Base-by-base conservation (phyloP, 2,329 filamentous ascomycete genomes). In the Arthrobotrys pseudoclavata region DNA sequence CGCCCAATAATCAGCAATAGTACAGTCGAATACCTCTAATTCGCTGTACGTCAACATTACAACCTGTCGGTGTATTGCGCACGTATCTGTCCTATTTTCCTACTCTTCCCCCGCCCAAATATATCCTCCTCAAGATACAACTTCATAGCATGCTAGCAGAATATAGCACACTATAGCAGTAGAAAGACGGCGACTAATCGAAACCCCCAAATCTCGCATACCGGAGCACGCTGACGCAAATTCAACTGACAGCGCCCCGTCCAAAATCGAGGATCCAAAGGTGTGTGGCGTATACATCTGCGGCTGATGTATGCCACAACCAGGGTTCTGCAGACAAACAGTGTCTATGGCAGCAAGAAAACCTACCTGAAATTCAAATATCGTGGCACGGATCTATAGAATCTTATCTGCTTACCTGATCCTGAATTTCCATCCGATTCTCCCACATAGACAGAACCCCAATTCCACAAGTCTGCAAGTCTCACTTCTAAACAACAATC, bases 401-500 rank as follows among this genome's bases (percentile, higher is more conserved):
- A 1, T 29, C 3, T n/a, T 12, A 10, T 13, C 22, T 53, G 50
- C 24, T 31, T 53, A 53, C 15, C 15, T 31, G 50, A 53, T 53
- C 50, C 50, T 53, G 0, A 53, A 9, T 34, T 52, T 52, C 48
- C 22, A 53, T 34, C 13, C 2, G 3, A 6, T 31, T 53, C 24
- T 34, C 10, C 2, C 24, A 12, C 26, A 12, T 26, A 0, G 15
- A 10, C 24, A 20, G 24, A 31, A n/a, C 13, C 4, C 26, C 50
- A 13, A 53, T 31, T 53, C 24, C 9, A 13, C 15, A 53, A 47
- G 42, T 47, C 42, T 47, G 42, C 42, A 47, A 47, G 42, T 47
- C 18, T 40, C 37, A 40, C 37, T 40, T 40, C 7, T 9, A 10
- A 9, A 34, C 37, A 40, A 40, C 4, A 40, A 40, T n/a, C 37